Evolutionary conservation across 495 filamentous ascomycete genomes (phyloP), one percentile per base, ranked within the genome.

Genomic region (Neurospora sp.): DNA sequence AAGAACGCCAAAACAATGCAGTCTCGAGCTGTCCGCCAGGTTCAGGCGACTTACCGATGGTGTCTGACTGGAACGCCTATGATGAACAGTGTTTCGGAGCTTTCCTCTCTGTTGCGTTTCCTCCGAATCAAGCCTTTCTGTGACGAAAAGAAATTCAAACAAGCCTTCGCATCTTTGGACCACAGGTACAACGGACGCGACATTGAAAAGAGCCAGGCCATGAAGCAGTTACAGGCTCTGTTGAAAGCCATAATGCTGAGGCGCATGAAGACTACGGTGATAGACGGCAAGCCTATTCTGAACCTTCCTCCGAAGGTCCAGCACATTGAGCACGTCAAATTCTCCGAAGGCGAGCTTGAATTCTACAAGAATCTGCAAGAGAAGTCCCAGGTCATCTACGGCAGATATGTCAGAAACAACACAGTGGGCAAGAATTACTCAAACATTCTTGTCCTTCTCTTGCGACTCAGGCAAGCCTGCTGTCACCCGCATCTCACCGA

Each of bases 21-120:
- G 16, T 87, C 92, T 0, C 82, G 83, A 70, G 95, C 88, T 8
- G 89, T 87, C 37, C 88, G 82, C 76, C 76, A 82, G 8, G 84
- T 98, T 8, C 80, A 88, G 68, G 82, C 92, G 17, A 87, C 82
- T 39, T 89, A 92, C 75, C 84, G 96, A 20, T 91, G 94, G 81
- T 97, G 93, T 77, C 89, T 99, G 81, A 96, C 92, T 12, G 96
- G 96, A 8, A 98, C 94, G 0, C 96, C 96, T 0, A 96, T 97
- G 90, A 94, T 96, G 90, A 98, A 99, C 76, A 89, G 85, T 16
- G 88, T 95, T 3, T 85, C 87, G 40, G 96, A 98, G 77, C 82
- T 97, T n/a, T 94, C 89, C 76, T 90, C 94, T 3, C 83, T 98
- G 40, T 85, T 99, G 69, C 86, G 85, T 31, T 99, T 98, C 80